Evolutionary conservation across 2,329 filamentous ascomycete species (phyloP), one percentile per base, ranked within the genome.

Genomic region (Fusarium phyllophilum): DNA sequence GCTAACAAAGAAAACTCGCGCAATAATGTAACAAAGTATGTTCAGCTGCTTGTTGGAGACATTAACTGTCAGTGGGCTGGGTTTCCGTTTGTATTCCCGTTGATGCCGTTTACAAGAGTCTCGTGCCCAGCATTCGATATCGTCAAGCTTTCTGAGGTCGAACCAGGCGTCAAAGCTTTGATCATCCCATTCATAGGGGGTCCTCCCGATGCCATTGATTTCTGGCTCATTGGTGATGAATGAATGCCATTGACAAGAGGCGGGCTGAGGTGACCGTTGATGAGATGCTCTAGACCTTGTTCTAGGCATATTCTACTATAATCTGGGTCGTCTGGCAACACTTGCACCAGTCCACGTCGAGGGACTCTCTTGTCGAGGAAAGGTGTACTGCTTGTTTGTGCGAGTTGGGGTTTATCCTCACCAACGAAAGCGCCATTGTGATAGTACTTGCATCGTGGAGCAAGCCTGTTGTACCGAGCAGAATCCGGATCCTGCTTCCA

Each of bases 401-500:
- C 83, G 33, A 83, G 79, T 36, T 83, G 83, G 0, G 88, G 85
- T 64, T 83, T 81, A 34, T 88, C 85, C 76, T 91, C 89, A 41
- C 83, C 83, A 17, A 89, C 82, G 38, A 90, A 78, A 14, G 82
- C 74, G 38, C 90, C 90, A 75, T 91, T 88, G 73, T 90, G 73
- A 73, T 88, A 92, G 76, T 89, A 88, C 77, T 88, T 90, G 73
- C 85, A 85, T 66, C 87, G 83, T 4, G 90, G 90, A 9, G 87
- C 87, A 77, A 89, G 90, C 8, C 84, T 84, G 48, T 86, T 82
- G 66, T 84, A 86, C n/a, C 85, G 85, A 61, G 84, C 84, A 2
- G 84, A 84, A 65, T 87, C 87, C 4, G 89, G 88, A 73, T 92
- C 90, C 61, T 84, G 82, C 78, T 86, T 90, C 88, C 89, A 92